These are phyloP conservation scores for Lactarius pseudohatsudake DNA, from an alignment of 768 basidiomycete genomes.

Conservation along the genomic window DNA sequence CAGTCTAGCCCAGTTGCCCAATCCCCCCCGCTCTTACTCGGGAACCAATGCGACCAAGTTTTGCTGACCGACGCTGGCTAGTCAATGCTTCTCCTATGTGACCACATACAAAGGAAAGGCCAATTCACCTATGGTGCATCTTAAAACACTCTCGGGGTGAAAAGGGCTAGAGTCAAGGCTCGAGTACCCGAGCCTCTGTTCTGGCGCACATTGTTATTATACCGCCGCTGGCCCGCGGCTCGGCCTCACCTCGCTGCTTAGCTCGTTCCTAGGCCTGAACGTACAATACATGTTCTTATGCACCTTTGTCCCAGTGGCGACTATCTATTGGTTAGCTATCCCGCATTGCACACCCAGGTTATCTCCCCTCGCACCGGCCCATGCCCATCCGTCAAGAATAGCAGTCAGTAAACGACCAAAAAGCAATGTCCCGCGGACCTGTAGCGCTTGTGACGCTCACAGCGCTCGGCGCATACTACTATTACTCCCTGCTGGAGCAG, in stretches of 20 bases:
- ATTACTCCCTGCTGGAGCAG: neutral
- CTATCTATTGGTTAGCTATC: neutral
- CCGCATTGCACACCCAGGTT: neutral
- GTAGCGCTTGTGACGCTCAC: constrained; percentile 5
- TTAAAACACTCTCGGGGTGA: neutral
- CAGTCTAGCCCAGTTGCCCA: too few relatives aligned
- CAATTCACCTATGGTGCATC: neutral
- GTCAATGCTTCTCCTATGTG: neutral
- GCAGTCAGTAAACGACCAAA: neutral
- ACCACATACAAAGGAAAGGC: neutral
- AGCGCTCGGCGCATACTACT: constrained; percentile 18
- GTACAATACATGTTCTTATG: neutral
- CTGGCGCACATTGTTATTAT: neutral
- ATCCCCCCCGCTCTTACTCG: neutral
- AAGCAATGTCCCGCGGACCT: constrained; percentile 11
- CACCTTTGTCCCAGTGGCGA: neutral
- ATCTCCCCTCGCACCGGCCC: neutral
- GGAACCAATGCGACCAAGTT: neutral
- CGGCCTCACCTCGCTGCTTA: constrained; percentile 14
- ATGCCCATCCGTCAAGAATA: neutral
- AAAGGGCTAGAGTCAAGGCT: neutral
- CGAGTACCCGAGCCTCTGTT: neutral
- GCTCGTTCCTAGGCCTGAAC: constrained; percentile 1
- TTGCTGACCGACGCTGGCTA: neutral
- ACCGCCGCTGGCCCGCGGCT: neutral